Evolutionary conservation across 106 monocot genomes (phyloP).

Genomic region (Dendrobium chrysotoxum): DNA sequence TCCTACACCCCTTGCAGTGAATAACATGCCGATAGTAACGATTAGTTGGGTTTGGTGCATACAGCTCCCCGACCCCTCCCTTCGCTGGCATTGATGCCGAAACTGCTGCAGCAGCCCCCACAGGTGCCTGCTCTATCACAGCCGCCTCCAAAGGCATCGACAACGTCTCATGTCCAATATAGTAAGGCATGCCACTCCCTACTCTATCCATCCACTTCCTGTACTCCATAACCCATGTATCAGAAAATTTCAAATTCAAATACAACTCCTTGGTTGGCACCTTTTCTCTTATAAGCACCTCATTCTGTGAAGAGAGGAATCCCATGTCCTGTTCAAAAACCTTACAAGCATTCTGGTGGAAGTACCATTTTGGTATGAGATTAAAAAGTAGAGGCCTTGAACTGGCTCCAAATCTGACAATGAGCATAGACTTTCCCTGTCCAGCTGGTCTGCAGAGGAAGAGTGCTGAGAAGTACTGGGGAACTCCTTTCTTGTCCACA

Average conservation of each 20-base stretch:
- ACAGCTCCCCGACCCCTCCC: slow-evolving; percentile 2
- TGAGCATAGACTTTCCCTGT: slow-evolving; percentile 94
- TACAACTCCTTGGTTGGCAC: slow-evolving; percentile 75
- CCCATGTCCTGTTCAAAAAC: slow-evolving; percentile 99
- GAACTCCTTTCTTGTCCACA: slow-evolving; percentile 53
- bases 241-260: slow-evolving; percentile 67
- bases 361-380: slow-evolving; percentile 68
- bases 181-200: slow-evolving; percentile 94
- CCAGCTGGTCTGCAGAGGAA: slow-evolving; percentile 90
- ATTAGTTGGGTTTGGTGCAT: slow-evolving; percentile 8
- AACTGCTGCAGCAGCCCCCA: not conserved
- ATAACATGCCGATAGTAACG: slow-evolving; percentile 14
- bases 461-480: slow-evolving; percentile 62
- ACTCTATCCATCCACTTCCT: slow-evolving; percentile 95
- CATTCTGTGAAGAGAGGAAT: slow-evolving; percentile 94
- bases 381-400: slow-evolving; percentile 15
- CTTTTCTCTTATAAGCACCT: slow-evolving; percentile 69
- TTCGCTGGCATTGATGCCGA: slow-evolving; percentile 17
- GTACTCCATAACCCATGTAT: slow-evolving; percentile 93
- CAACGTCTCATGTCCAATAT: slow-evolving; percentile 70
- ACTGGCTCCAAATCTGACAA: slow-evolving; percentile 74
- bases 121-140: slow-evolving; percentile 11
- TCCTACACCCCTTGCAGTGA: slow-evolving; percentile 21
- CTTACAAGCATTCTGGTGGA: slow-evolving; percentile 86
- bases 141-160: slow-evolving; percentile 17